Conservation (phyloP, 805 yeast species). For the Maudiozyma serrabonitensis region DNA sequence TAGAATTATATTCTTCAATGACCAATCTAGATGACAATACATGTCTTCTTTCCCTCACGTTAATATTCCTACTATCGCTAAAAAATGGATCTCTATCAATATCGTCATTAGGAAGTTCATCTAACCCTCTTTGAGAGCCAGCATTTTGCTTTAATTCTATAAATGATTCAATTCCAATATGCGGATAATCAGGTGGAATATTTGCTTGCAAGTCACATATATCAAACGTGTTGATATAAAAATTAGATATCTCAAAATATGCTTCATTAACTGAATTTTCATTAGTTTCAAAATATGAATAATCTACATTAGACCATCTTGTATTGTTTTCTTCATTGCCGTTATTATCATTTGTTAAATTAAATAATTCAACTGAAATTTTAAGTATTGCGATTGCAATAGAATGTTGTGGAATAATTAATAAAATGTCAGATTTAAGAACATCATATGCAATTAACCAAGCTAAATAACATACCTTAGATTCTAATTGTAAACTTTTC, state of each 20-base stretch:
- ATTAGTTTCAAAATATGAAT: constrained; percentile 25
- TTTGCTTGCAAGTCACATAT: constrained; percentile 38
- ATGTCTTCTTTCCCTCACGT: constrained; percentile 42
- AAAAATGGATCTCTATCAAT: constrained; percentile 39
- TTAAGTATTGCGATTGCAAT: constrained; percentile 61
- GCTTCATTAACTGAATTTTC: constrained; percentile 35
- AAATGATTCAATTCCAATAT: constrained; percentile 27
- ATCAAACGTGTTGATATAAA: constrained; percentile 49
- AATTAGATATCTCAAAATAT: constrained; percentile 47
- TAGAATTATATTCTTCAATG: constrained; percentile 10
- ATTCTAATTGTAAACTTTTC: constrained; percentile 38
- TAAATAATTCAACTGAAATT: constrained; percentile 44
- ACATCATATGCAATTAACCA: constrained; percentile 77
- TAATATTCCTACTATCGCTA: constrained; percentile 27
- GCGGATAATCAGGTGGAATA: constrained; percentile 23
- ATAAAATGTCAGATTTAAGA: constrained; percentile 54
- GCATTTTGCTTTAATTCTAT: constrained; percentile 38
- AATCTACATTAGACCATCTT: constrained; percentile 14
- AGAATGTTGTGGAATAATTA: constrained; percentile 67
- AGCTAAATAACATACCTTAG: constrained; percentile 42
- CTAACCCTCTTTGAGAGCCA: constrained; percentile 29
- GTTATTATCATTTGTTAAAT: no score
- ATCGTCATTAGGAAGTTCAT: constrained; percentile 20
- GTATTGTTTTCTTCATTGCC: neutral
- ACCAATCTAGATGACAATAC: constrained; percentile 29